A percentile compares a stretch with the other conserved stretches of the same genome.
phyloP scores from a whole-genome alignment of 305 asterid species.

The Nicotiana rustica region DNA sequence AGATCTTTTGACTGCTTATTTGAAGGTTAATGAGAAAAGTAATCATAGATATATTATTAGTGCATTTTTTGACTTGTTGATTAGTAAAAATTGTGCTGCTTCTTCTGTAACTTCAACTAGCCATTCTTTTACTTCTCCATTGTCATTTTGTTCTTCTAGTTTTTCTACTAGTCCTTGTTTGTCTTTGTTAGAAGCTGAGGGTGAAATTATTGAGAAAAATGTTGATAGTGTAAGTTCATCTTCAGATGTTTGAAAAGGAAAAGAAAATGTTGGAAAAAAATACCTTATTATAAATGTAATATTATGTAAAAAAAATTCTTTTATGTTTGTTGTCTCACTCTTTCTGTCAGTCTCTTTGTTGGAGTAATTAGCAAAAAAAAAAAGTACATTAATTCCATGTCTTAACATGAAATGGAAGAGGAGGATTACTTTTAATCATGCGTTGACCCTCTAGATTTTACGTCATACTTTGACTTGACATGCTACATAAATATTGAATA shows the following conservation, averaged over 20 bases:
- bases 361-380: neutral
- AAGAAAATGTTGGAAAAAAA: neutral
- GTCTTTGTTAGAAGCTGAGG: conserved; percentile 45
- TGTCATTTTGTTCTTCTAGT: conserved; percentile 60
- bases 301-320: no score
- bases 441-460: neutral
- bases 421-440: no score
- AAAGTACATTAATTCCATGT: no score
- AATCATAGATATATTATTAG: conserved; percentile 68
- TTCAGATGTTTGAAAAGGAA: neutral
- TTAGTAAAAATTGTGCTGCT: conserved; percentile 43
- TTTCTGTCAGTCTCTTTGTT: neutral
- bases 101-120: conserved; percentile 52
- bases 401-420: neutral
- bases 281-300: neutral
- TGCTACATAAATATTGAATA: no score
- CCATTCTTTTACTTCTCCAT: conserved; percentile 70
- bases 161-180: conserved; percentile 41
- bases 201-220: conserved; percentile 40
- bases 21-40: conserved; percentile 52
- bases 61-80: conserved; percentile 69
- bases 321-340: neutral
- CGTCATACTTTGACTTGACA: neutral
- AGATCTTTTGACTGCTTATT: conserved; percentile 63
- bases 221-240: neutral